Percentiles rank a stretch among this genome's conserved stretches.
Evolutionary conservation across 1,284 basidiomycete genomes (phyloP).

Genomic region (Sphagnurus paluster): DNA sequence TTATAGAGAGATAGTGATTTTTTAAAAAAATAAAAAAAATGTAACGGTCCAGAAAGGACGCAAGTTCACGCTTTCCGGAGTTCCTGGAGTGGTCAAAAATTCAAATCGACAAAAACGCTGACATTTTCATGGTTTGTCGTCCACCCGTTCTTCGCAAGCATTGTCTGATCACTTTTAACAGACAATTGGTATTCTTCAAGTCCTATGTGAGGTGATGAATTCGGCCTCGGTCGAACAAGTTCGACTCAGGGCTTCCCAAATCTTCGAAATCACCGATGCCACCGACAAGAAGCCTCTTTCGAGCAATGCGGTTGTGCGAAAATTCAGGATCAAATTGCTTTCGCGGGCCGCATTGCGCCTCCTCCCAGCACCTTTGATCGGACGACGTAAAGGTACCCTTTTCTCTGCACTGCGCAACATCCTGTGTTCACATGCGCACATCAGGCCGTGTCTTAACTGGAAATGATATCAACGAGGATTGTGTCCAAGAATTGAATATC

Average conservation of each 20-base stretch:
- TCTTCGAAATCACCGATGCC: conserved; percentile 45
- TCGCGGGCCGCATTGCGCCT: conserved; percentile 64
- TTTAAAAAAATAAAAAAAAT: too few relatives aligned
- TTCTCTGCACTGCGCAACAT: too few relatives aligned
- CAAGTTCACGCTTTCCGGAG: conserved; percentile 41
- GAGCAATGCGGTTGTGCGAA: conserved; percentile 65
- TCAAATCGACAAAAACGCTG: conserved; percentile 34
- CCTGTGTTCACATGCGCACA: background rate
- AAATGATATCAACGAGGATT: conserved; percentile 9
- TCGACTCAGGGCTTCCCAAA: conserved; percentile 36
- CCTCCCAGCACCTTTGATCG: conserved; percentile 49
- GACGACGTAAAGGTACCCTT: conserved; percentile 46
- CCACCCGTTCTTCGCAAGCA: background rate
- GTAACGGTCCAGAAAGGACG: conserved; percentile 61
- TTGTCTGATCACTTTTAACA: conserved; percentile 32
- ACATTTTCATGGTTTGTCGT: conserved; percentile 54
- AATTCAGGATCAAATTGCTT: conserved; percentile 63
- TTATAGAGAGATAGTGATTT: too few relatives aligned
- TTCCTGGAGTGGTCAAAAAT: conserved; percentile 54
- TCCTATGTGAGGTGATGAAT: conserved; percentile 74
- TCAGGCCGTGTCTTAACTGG: conserved; percentile 29
- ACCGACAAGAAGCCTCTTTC: conserved; percentile 43
- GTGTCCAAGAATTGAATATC: conserved; percentile 44
- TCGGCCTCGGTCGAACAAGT: conserved; percentile 61
- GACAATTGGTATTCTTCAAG: conserved; percentile 73